Base-by-base conservation (phyloP, 345 rosid genomes). In the Toxicodendron radicans region DNA sequence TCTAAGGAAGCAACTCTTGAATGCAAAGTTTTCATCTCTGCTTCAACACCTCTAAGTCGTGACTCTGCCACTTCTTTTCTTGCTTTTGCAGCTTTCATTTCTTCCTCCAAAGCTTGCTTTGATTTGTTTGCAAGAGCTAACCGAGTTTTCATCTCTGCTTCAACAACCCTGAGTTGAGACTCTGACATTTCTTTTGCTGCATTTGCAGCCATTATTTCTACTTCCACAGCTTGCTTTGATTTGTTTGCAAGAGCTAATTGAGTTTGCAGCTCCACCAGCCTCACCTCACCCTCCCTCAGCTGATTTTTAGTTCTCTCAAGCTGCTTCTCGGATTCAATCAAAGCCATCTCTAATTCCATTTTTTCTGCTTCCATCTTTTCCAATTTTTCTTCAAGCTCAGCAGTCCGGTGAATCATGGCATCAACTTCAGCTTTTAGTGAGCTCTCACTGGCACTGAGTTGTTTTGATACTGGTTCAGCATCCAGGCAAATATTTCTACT, bases 301-400 rank as follows among this genome's bases (percentile, higher is more conserved):
- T 78, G 79, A 79, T 54, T 80, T 65, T 80, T 67, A 35, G 84
- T 88, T 38, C 27, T 77, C 75, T 85, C 83, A 24, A 89, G 84
- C 81, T 85, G 83, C 41, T 78, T 80, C 59, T 80, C 85, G 69
- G 85, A 83, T 63, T 83, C 85, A 64, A 58, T 81, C 61, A 91
- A 78, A 73, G 82, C 87, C 52, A 80, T 68, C 79, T 85, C 80
- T 64, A 83, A 77, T 77, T 91, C 85, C 54, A 53, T 68, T 62
- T 86, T 91, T 51, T 91, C 90, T 59, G 81, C 90, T 77, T 87
- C 87, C 56, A 75, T 67, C 75, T 83, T 87, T 71, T 85, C 87
- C 65, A 87, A 74, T 64, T 80, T 89, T 59, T 86, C 91, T 76
- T 90, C 94, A 69, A 94, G 56, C 49, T 90, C 94, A 58, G 89